A percentile compares a stretch with the other conserved stretches of the same genome.
Conservation (phyloP, 1,284 basidiomycete genomes). For the Jaminaea rosea region DNA sequence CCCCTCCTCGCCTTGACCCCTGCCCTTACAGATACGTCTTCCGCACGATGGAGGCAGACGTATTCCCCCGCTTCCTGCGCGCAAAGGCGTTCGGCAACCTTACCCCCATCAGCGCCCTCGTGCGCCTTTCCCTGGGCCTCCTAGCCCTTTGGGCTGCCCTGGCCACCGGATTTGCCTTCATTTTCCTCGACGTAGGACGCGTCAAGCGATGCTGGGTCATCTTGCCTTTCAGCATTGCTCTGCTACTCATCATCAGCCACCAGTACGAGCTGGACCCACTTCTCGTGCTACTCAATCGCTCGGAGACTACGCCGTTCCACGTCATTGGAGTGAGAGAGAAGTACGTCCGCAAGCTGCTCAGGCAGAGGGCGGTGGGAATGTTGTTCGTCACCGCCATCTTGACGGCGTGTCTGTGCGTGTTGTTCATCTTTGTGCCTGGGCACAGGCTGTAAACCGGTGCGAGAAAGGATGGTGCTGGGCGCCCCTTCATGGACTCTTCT, state of each 20-base stretch:
- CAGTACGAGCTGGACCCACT: slow-evolving; percentile 94
- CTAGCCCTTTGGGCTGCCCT: slow-evolving; percentile 85
- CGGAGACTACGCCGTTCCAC: slow-evolving; percentile 65
- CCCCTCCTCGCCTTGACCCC: neutral
- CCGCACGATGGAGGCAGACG: slow-evolving; percentile 90
- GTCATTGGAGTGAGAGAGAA: slow-evolving; percentile 78
- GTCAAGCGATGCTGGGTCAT: slow-evolving; percentile 90
- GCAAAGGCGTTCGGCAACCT: slow-evolving; percentile 95
- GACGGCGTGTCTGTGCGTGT: slow-evolving; percentile 65
- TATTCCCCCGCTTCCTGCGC: slow-evolving; percentile 81
- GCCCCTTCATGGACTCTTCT: too few species aligned
- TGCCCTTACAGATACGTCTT: slow-evolving; percentile 71
- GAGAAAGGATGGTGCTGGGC: too few species aligned
- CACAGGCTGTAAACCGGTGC: slow-evolving; percentile 71
- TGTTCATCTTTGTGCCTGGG: slow-evolving; percentile 87
- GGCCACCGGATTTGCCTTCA: slow-evolving; percentile 75
- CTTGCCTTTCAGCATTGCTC: slow-evolving; percentile 81
- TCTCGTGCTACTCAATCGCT: slow-evolving; percentile 49
- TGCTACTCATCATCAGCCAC: slow-evolving; percentile 80
- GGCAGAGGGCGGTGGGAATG: slow-evolving; percentile 80
- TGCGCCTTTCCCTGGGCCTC: slow-evolving; percentile 63
- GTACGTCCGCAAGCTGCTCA: slow-evolving; percentile 78
- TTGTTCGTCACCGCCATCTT: slow-evolving; percentile 58
- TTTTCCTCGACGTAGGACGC: slow-evolving; percentile 87
- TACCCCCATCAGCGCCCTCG: slow-evolving; percentile 76